Conservation (phyloP, 257 asterid genomes). For the Solanum tarapatanum region DNA sequence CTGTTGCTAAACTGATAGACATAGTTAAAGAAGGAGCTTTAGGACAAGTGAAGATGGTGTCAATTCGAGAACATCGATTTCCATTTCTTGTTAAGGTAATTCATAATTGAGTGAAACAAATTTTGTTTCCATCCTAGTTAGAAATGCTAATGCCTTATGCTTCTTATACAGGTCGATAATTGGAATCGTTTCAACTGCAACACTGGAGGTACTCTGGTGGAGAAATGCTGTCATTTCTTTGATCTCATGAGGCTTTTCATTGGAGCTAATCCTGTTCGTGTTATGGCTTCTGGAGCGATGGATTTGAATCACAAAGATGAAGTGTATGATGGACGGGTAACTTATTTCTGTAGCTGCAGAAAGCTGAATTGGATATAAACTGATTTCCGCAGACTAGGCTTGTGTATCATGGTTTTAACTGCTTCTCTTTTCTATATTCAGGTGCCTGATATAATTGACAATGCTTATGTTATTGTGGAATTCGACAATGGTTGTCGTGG, state of each 20-base stretch:
- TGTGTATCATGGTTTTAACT: neutral
- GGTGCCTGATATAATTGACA: constrained; percentile 96
- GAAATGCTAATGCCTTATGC: constrained; percentile 2
- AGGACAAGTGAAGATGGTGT: constrained; percentile 81
- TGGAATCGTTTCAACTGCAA: constrained; percentile 96
- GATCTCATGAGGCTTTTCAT: constrained; percentile 90
- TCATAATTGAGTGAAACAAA: neutral
- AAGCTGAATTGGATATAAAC: neutral
- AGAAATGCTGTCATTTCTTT: constrained; percentile 97
- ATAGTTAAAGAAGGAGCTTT: constrained; percentile 55
- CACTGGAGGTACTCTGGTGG: constrained; percentile 87
- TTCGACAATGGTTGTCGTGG: constrained; percentile 81
- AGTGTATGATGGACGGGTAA: constrained; percentile 68
- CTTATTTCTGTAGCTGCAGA: neutral
- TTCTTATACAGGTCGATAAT: constrained; percentile 62
- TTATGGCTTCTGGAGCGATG: constrained; percentile 92
- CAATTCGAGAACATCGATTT: constrained; percentile 89
- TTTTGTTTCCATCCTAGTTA: neutral
- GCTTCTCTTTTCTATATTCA: constrained; percentile 12
- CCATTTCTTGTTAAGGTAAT: constrained; percentile 93
- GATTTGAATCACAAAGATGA: constrained; percentile 92
- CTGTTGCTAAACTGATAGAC: constrained; percentile 78
- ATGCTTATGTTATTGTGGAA: constrained; percentile 87
- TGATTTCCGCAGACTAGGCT: neutral
- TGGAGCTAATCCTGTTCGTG: constrained; percentile 70